These are phyloP conservation scores for Colletotrichum cordylinicola DNA, from an alignment of 2,329 filamentous ascomycete species.

Conservation along the genomic window DNA sequence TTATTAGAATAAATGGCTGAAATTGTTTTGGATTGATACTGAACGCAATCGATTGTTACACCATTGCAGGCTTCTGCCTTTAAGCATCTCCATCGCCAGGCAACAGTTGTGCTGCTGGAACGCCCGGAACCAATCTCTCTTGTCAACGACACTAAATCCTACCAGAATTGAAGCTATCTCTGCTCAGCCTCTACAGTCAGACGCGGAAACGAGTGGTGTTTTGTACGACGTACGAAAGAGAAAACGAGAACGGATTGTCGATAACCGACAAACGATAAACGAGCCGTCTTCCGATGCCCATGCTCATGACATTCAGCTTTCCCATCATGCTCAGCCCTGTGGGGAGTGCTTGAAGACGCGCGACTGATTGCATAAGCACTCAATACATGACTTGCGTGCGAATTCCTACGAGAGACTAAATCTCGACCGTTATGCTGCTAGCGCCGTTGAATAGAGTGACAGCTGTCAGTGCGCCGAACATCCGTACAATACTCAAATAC, in stretches of 20 bases:
- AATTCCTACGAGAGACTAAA: background rate
- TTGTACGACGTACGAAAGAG: background rate
- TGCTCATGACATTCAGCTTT: background rate
- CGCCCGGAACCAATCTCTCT: background rate
- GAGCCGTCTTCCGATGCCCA: background rate
- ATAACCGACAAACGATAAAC: background rate
- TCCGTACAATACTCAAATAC: background rate
- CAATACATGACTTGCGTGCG: background rate
- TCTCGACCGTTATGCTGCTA: background rate
- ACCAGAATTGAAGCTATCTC: background rate
- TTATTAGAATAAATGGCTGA: background rate
- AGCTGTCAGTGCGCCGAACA: background rate
- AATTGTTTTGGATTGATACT: background rate
- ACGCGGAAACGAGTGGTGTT: background rate
- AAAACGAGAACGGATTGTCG: background rate
- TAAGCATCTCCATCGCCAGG: background rate
- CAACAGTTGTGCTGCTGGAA: background rate
- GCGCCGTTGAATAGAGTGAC: background rate
- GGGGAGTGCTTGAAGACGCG: background rate
- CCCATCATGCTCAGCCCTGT: background rate
- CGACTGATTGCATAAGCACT: background rate
- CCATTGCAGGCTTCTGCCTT: background rate
- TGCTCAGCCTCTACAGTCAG: background rate
- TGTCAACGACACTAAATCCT: background rate
- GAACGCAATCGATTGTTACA: background rate